A percentile compares a stretch with the other conserved stretches of the same genome.
phyloP scores from a whole-genome alignment of 306 rosid genomes.

The Fragaria nilgerrensis region DNA sequence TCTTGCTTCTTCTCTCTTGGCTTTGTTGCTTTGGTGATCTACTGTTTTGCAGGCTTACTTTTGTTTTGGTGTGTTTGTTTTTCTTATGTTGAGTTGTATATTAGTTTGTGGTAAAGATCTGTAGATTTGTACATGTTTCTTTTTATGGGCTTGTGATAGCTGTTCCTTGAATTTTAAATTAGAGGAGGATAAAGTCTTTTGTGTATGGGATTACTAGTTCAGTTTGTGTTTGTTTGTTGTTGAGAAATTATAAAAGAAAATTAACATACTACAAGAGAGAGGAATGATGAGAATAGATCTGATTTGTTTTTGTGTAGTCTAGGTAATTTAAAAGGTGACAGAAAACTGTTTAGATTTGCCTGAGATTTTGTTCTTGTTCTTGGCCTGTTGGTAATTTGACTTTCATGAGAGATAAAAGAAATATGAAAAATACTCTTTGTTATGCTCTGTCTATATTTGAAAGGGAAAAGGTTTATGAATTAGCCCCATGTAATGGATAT shows the following conservation, averaged over 20 bases:
- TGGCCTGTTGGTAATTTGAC: neutral
- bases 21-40: conserved; percentile 5
- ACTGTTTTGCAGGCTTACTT: neutral
- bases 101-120: neutral
- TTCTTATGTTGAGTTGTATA: neutral
- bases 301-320: neutral
- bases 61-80: neutral
- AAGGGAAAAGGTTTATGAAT: neutral
- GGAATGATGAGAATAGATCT: neutral
- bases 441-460: neutral
- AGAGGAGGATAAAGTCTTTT: neutral
- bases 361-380: neutral
- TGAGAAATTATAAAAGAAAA: neutral
- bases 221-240: neutral
- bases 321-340: neutral
- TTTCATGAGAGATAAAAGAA: neutral
- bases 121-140: neutral
- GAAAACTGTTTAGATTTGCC: neutral
- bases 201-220: neutral
- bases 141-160: neutral
- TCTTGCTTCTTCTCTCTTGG: neutral
- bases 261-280: neutral
- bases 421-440: neutral
- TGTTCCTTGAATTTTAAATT: neutral
- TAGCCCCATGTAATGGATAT: neutral